These are phyloP conservation scores for Rosa lucieae DNA, from an alignment of 306 rosid genomes.

Conservation along the genomic window DNA sequence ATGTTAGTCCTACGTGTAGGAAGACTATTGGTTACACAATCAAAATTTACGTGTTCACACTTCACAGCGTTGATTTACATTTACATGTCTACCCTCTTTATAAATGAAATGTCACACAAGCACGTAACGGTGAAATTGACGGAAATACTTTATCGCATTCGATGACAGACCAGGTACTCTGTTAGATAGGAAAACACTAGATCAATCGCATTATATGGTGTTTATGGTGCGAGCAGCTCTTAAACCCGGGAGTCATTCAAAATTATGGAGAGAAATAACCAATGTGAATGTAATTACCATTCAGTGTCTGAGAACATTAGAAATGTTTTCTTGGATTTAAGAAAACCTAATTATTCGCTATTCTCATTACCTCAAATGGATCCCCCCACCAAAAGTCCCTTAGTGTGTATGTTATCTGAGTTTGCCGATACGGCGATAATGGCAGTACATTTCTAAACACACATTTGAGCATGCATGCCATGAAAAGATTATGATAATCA, in stretches of 20 bases:
- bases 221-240: background rate
- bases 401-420: background rate
- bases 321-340: background rate
- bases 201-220: background rate
- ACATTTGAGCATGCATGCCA: slow-evolving; percentile 12
- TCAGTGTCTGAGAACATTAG: background rate
- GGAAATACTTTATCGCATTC: too few species aligned
- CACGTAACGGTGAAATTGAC: too few species aligned
- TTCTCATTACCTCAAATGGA: background rate
- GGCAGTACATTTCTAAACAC: slow-evolving; percentile 12
- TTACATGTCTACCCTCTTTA: too few species aligned
- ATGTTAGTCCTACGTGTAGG: background rate
- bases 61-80: background rate
- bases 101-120: too few species aligned
- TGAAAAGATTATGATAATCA: slow-evolving; percentile 17
- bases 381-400: slow-evolving; percentile 2
- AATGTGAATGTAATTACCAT: background rate
- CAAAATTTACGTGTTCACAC: too few species aligned
- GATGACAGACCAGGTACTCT: too few species aligned
- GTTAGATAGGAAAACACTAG: too few species aligned
- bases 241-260: background rate
- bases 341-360: background rate
- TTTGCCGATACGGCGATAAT: background rate
- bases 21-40: background rate
- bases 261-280: background rate